Base-by-base conservation (phyloP, 768 basidiomycete genomes). In the Clitopilus passeckerianus region DNA sequence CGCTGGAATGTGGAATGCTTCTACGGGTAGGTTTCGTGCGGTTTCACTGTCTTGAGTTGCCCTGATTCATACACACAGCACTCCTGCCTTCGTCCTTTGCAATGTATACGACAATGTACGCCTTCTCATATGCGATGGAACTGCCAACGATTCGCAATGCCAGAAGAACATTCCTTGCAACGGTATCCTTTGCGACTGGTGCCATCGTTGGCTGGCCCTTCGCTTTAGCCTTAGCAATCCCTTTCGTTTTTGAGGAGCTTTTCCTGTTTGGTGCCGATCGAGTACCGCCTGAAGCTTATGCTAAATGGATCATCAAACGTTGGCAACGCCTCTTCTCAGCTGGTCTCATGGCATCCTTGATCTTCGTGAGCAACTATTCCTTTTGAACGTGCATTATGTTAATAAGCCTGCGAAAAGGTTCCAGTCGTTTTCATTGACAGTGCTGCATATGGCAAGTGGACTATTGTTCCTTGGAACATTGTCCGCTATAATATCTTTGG, bases 151-250 rank as follows among this genome's bases (percentile, higher is more conserved):
- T 76, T 61, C 66, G 69, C 41, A 81, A 87, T 67, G 68, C 75
- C 60, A 76, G 75, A 52, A 80, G 89, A 34, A 87, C 89, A 9
- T 70, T 89, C 24, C 73, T 79, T 7, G 85, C 90, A 0, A 91
- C 91, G 0, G 60, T 89, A 52, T 73, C 80, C 53, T 92, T 94
- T 68, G 93, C 91, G 1, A 69, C 85, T 6, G 95, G 93, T 5
- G 92, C 87, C 1, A 83, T 98, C 54, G 83, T 98, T 34, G 97
- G 96, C 5, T 99, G 97, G 97, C 97, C 97, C 6, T 99, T 99
- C 70, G 80, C 91, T n/a, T 79, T 94, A 16, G 86, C 91, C 0
- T 79, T 98, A 6, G 85, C 92, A 0, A 74, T 97, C 14, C 97
- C 97, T 1, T 95, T 96, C 65, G 85, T 95, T 12, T 71, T 92